Conservation (phyloP, 208 protist genomes). For the Acanthamoeba lugdunensis region DNA sequence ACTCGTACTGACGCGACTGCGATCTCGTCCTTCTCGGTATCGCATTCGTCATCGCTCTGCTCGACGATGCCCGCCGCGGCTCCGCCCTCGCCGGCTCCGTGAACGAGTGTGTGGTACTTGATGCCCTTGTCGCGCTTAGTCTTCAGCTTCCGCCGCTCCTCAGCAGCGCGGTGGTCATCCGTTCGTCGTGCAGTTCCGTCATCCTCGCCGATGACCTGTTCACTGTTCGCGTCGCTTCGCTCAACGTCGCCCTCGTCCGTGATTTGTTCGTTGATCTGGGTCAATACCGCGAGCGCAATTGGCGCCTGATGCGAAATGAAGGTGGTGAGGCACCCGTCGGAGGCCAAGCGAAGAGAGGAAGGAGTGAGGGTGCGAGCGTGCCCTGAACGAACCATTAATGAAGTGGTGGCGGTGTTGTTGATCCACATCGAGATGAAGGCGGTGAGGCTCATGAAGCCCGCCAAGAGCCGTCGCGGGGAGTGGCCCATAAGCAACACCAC, state of each 20-base stretch:
- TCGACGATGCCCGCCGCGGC: neutral
- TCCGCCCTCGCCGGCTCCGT: neutral
- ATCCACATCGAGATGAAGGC: conserved; percentile 68
- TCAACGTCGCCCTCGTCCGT: neutral
- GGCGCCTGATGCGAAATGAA: neutral
- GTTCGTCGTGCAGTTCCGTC: neutral
- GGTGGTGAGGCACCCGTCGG: neutral
- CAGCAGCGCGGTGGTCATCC: neutral
- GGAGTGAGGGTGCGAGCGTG: too few species aligned
- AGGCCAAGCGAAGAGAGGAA: neutral
- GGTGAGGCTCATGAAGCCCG: conserved; percentile 61
- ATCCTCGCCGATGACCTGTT: neutral
- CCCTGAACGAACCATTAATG: neutral
- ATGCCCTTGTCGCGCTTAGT: conserved; percentile 1
- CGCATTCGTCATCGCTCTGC: neutral
- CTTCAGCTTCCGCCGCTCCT: neutral
- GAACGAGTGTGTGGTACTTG: neutral
- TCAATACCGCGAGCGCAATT: conserved; percentile 37
- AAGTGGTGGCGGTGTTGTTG: conserved; percentile 68
- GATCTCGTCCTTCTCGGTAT: neutral
- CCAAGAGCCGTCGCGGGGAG: neutral
- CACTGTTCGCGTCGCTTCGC: neutral
- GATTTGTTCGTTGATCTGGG: conserved; percentile 36
- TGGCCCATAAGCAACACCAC: neutral
- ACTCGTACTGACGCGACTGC: neutral